Evolutionary conservation across 805 yeast genomes (phyloP), one percentile per base, ranked within the genome.

Genomic region (Vanderwaltozyma yarrowii): DNA sequence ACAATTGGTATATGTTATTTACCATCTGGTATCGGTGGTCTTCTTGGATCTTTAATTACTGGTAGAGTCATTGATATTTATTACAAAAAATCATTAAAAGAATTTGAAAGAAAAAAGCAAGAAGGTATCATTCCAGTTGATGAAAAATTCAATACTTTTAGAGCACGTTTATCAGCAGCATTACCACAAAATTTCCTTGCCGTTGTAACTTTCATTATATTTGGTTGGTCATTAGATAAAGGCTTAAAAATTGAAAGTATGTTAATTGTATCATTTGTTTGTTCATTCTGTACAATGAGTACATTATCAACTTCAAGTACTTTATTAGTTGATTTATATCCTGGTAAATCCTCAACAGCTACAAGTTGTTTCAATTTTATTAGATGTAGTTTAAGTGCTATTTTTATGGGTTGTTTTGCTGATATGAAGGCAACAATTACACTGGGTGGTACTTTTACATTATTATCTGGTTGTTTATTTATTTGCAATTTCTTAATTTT

Each of bases 401-500:
- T 73, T 2, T 77, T 80, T 36, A 68, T 80, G 39, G 89, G 86
- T 2, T 78, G 78, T 7, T 64, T 84, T 14, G 70, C 77, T 7
- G 67, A 64, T 35, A 80, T 85, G 87, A 67, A 68, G 25, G 36
- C 36, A 1, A 44, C 66, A 1, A 64, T 86, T 71, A 74, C 77
- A 0, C 57, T 74, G 5, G 95, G 95, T 1, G 92, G 94, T 10
- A 71, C 83, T 0, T 82, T 77, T 52, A 76, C 89, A 0, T 64
- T 86, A 15, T 60, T 82, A 66, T 74, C 78, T 9, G 80, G 71
- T 0, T 33, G 78, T 5, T 61, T 71, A 19, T 30, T 61, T 14
- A 24, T 56, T 11, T 51, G 56, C 0, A 57, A 58, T 19, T 43
- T 49, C 13, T 16, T 51, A 19, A 43, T 64, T 14, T 46, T 56